Percentiles rank a stretch among this genome's conserved stretches.
Conservation (phyloP, 2,329 filamentous ascomycete genomes). For the Fusarium multiceps region DNA sequence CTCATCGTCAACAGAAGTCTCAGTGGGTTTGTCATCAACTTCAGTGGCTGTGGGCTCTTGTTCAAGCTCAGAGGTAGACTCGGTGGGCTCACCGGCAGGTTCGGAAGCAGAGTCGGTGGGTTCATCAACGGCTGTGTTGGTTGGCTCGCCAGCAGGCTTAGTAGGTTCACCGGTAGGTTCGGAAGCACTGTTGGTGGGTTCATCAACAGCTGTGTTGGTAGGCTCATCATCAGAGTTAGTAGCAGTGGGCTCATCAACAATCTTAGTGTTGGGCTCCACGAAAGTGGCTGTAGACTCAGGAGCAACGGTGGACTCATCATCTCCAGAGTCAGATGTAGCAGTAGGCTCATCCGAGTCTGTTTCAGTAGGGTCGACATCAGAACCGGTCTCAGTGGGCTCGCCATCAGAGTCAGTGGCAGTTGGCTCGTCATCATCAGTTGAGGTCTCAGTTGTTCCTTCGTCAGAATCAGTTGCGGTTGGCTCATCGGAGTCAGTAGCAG, state of each 20-base stretch:
- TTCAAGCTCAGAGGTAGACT: not conserved
- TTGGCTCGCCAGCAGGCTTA: not conserved
- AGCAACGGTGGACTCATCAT: not conserved
- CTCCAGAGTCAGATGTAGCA: not conserved
- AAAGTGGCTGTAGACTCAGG: not conserved
- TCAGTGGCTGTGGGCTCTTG: not conserved
- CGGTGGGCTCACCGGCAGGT: not conserved
- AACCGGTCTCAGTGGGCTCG: too few relatives aligned
- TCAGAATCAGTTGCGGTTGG: too few relatives aligned
- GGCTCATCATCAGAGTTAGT: not conserved
- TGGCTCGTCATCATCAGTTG: too few relatives aligned
- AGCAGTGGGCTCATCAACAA: not conserved
- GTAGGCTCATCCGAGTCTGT: not conserved
- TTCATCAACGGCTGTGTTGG: not conserved
- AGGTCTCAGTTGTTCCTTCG: too few relatives aligned
- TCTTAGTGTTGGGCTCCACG: not conserved
- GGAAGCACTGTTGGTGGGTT: not conserved
- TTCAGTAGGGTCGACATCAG: too few relatives aligned
- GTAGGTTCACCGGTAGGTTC: too few relatives aligned
- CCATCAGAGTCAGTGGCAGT: too few relatives aligned
- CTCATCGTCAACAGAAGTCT: not conserved
- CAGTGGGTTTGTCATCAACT: too few relatives aligned
- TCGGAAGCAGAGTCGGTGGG: not conserved
- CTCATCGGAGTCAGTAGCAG: too few relatives aligned
- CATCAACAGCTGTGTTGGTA: not conserved